A percentile compares a stretch with the other conserved stretches of the same genome.
Evolutionary conservation across 768 basidiomycete species (phyloP).

Genomic region (Tulasnella sp.): DNA sequence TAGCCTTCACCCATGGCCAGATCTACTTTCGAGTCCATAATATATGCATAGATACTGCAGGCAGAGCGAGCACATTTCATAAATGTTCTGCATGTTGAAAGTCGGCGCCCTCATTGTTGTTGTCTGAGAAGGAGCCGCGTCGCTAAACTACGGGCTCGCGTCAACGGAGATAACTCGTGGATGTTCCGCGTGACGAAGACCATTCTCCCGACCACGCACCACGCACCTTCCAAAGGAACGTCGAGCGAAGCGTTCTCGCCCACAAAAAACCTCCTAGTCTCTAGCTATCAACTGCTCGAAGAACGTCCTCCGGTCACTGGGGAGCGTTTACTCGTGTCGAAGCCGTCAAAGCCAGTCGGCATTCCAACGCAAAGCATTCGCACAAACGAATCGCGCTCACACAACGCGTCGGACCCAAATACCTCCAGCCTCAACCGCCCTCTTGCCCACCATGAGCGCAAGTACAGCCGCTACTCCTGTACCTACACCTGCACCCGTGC

Average conservation of each 20-base stretch:
- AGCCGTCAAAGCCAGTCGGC: not conserved
- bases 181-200: constrained; percentile 3
- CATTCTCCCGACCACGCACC: not conserved
- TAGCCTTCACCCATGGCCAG: too few species aligned
- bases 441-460: not conserved
- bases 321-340: not conserved
- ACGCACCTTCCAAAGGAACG: not conserved
- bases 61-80: not conserved
- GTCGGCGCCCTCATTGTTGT: not conserved
- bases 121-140: not conserved
- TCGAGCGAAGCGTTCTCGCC: not conserved
- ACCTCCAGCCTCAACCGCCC: not conserved
- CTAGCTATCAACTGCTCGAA: not conserved
- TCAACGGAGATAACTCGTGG: not conserved
- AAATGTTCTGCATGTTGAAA: not conserved
- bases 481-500: not conserved
- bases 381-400: constrained; percentile 1
- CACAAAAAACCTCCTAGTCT: not conserved
- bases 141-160: not conserved
- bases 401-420: not conserved
- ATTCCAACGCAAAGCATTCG: not conserved
- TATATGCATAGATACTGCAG: not conserved
- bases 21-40: not conserved
- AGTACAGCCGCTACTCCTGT: not conserved
- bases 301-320: not conserved